A percentile compares a stretch with the other conserved stretches of the same genome.
phyloP scores from a whole-genome alignment of 1,139 yeast genomes.

The Yamadazyma aaseri region DNA sequence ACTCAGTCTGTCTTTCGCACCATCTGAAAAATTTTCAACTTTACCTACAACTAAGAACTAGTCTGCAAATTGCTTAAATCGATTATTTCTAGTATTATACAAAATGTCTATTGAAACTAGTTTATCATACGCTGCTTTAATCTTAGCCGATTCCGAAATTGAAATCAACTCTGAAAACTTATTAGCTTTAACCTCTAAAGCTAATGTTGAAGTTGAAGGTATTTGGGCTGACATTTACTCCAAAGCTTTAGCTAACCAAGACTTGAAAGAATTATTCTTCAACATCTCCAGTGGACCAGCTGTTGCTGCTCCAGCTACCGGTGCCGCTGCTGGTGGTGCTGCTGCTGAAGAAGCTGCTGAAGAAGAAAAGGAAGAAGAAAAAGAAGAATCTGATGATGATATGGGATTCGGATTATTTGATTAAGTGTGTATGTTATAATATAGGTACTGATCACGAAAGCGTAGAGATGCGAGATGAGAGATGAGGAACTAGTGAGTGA shows the following conservation, averaged over 20 bases:
- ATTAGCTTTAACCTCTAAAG: slow-evolving; percentile 56
- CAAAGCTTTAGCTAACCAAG: slow-evolving; percentile 77
- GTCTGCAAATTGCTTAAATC: slow-evolving; percentile 62
- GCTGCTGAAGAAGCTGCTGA: slow-evolving; percentile 59
- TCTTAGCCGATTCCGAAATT: slow-evolving; percentile 81
- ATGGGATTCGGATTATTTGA: slow-evolving; percentile 93
- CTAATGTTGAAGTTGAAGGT: slow-evolving; percentile 48
- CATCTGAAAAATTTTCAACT: slow-evolving; percentile 10
- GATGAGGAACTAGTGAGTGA: too few relatives aligned
- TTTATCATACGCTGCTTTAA: slow-evolving; percentile 84
- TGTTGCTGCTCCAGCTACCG: slow-evolving; percentile 61
- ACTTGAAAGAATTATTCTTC: slow-evolving; percentile 74
- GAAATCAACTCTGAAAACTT: slow-evolving; percentile 79
- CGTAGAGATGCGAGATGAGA: too few relatives aligned
- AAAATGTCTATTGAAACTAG: slow-evolving; percentile 79
- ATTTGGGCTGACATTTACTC: slow-evolving; percentile 84
- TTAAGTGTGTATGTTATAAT: slow-evolving; percentile 30
- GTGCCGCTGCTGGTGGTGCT: slow-evolving; percentile 55
- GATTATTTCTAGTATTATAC: slow-evolving; percentile 40
- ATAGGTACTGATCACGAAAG: slow-evolving; percentile 3
- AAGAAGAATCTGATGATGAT: slow-evolving; percentile 59
- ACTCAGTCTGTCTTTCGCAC: neutral
- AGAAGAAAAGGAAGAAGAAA: slow-evolving; percentile 56
- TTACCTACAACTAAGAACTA: slow-evolving; percentile 49
- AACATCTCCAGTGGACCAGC: slow-evolving; percentile 72